Evolutionary conservation across 768 basidiomycete species (phyloP).

Genomic region (Lepiota venenata): DNA sequence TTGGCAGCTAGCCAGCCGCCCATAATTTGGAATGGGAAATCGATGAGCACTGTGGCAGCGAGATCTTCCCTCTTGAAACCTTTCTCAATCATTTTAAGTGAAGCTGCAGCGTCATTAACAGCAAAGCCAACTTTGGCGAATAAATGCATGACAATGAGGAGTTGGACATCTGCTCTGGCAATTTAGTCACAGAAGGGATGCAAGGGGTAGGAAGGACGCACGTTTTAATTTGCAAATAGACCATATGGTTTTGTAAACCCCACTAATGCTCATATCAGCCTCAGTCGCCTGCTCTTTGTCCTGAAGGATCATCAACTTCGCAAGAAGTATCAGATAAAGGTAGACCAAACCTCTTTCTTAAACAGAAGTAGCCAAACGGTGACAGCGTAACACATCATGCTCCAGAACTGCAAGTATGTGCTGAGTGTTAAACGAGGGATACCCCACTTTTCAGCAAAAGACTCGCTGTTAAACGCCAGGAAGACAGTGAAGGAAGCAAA

Average conservation of each 20-base stretch:
- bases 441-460: constrained; percentile 84
- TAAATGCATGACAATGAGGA: constrained; percentile 80
- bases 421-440: constrained; percentile 68
- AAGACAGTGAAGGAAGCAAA: constrained; percentile 98
- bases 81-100: constrained; percentile 94
- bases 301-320: constrained; percentile 29
- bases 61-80: constrained; percentile 94
- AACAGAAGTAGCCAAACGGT: constrained; percentile 86
- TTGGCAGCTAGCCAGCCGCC: constrained; percentile 93
- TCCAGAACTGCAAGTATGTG: constrained; percentile 87
- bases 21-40: constrained; percentile 96
- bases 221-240: constrained; percentile 87
- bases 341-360: constrained; percentile 72
- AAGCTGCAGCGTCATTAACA: constrained; percentile 88
- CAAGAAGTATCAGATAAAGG: neutral
- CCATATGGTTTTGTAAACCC: constrained; percentile 95
- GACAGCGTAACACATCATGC: constrained; percentile 73
- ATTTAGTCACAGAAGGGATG: neutral
- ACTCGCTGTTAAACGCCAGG: constrained; percentile 92
- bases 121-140: constrained; percentile 94
- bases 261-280: constrained; percentile 85
- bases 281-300: constrained; percentile 72
- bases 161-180: constrained; percentile 75
- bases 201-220: constrained; percentile 33
- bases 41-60: constrained; percentile 91